These are phyloP conservation scores for Globisporangium ultimum DNA, from an alignment of 352 stramenopile genomes.

Conservation along the genomic window DNA sequence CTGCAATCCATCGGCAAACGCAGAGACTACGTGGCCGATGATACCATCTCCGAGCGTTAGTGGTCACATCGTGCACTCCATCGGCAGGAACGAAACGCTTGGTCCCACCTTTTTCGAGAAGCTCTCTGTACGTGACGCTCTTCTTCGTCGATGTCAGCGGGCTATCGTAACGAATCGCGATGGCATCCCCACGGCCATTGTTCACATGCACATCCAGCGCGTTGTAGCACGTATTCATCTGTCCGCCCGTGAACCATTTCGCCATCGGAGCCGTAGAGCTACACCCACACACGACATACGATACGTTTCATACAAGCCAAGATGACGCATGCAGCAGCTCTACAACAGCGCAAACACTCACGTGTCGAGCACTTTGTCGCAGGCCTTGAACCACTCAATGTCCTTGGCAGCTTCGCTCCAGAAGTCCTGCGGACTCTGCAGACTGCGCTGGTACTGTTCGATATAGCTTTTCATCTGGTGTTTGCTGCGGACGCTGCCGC, in stretches of 20 bases:
- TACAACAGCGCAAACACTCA: conserved; percentile 5
- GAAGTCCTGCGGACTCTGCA: conserved; percentile 26
- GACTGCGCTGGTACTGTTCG: conserved; percentile 26
- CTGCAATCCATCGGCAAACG: conserved; percentile 94
- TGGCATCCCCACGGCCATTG: conserved; percentile 43
- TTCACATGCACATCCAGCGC: conserved; percentile 56
- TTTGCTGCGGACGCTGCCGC: conserved; percentile 3
- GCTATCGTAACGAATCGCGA: conserved; percentile 60
- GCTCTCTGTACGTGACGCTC: conserved; percentile 43
- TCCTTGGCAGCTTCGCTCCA: conserved; percentile 27
- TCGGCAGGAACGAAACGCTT: too few species aligned
- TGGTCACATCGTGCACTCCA: too few species aligned
- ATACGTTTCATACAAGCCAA: too few species aligned
- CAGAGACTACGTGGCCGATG: background rate
- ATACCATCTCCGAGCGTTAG: background rate
- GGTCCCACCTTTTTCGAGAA: conserved; percentile 32
- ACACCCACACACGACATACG: too few species aligned
- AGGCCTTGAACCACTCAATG: conserved; percentile 34
- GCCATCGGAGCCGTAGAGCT: conserved; percentile 29
- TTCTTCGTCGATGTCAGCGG: conserved; percentile 55
- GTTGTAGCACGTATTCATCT: conserved; percentile 76
- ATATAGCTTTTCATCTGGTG: conserved; percentile 25
- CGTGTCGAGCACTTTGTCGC: conserved; percentile 24
- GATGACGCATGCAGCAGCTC: too few species aligned
- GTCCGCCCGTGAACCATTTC: conserved; percentile 49